phyloP scores from a whole-genome alignment of 2,329 filamentous ascomycete genomes.

The Colletotrichum sojae region DNA sequence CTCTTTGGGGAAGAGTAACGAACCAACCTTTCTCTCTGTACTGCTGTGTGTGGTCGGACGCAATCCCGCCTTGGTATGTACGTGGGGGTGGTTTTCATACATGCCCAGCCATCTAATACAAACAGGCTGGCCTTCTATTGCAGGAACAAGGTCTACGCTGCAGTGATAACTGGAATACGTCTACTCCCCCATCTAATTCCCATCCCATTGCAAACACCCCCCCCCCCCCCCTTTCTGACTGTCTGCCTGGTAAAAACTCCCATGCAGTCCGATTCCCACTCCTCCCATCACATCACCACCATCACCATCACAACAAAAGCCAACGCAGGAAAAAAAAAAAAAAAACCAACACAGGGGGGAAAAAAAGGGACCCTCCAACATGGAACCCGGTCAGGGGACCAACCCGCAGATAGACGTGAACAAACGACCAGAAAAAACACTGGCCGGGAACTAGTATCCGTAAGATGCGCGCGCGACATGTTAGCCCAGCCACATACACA shows the following conservation, averaged over 20 bases:
- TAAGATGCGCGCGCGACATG: neutral
- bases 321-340: too few relatives aligned
- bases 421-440: neutral
- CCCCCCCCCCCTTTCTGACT: neutral
- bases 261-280: slow-evolving; percentile 1
- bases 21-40: too few relatives aligned
- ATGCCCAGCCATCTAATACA: neutral
- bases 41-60: too few relatives aligned
- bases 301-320: neutral
- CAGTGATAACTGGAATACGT: neutral
- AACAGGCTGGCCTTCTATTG: slow-evolving; percentile 25
- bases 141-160: slow-evolving; percentile 3
- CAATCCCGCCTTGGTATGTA: slow-evolving; percentile 1
- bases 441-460: too few relatives aligned
- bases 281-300: slow-evolving; percentile 9
- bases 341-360: neutral
- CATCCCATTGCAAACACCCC: too few relatives aligned
- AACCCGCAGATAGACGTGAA: neutral
- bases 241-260: neutral
- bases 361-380: neutral
- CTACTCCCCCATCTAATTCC: neutral
- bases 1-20: too few relatives aligned
- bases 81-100: neutral
- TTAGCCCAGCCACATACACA: slow-evolving; percentile 9
- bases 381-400: slow-evolving; percentile 12